Base-by-base conservation (phyloP, 441 rosid species). In the Aleurites moluccanus region DNA sequence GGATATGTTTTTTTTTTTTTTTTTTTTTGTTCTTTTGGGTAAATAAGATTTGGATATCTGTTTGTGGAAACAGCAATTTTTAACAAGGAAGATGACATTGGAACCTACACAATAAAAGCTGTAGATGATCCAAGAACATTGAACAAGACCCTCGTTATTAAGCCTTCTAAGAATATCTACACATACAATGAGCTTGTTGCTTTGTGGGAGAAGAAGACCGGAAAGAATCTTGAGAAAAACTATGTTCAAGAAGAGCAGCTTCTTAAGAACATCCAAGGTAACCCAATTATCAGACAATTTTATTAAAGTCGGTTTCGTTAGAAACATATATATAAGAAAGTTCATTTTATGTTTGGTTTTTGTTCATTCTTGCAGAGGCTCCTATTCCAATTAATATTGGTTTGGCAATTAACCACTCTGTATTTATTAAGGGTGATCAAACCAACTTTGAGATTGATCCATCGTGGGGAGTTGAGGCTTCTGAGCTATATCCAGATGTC, bases 121-220 rank as follows among this genome's bases (percentile, higher is more conserved):
- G 84, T 87, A 23, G 91, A 87, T 81, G 95, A 85, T 79, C 87
- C 88, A 15, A 80, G 90, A 83, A 89, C 96, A 27, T 64, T 89
- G 82, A 91, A 91, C 85, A 91, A 83, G 82, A 85, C 81, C 70
- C 78, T 91, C 63, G 79, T 82, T 56, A 57, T 91, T 45, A 83
- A 72, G 78, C 96, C 96, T 53, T 84, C 89, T 0, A 45, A 57
- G 67, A 91, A 90, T 79, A 80, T 77, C 21, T 80, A 82, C 83
- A 84, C 88, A 0, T 87, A 75, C 80, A 85, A 87, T 49, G 90
- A 88, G 65, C 86, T 90, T n/a, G 84, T 88, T 21, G 78, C 86
- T 15, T 80, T 88, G 16, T 86, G 85, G 90, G 91, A 89, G 79
- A 89, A 79, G 53, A 88, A 89, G 82, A 87, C 83, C 0, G 87